These are phyloP conservation scores for Elongisporangium senticosum DNA, from an alignment of 352 stramenopile genomes.

Conservation along the genomic window DNA sequence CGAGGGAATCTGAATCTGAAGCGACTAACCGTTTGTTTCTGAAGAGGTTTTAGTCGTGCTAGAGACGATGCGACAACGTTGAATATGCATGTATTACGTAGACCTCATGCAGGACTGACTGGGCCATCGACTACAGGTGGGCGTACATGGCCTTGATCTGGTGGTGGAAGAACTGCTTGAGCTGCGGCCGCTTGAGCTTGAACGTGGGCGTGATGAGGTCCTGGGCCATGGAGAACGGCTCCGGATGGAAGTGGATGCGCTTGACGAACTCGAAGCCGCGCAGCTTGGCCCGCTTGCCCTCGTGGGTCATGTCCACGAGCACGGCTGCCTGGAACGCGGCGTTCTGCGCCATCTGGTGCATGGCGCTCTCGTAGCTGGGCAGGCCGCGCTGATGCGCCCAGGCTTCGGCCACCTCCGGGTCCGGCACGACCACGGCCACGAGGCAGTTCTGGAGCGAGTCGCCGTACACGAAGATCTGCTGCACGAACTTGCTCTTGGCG, in stretches of 20 bases:
- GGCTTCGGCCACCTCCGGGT: constrained; percentile 33
- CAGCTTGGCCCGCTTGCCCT: constrained; percentile 54
- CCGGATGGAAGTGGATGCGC: constrained; percentile 77
- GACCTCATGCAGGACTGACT: neutral
- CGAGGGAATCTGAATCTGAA: neutral
- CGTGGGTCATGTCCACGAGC: constrained; percentile 59
- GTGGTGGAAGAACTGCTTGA: constrained; percentile 42
- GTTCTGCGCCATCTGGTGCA: constrained; percentile 17
- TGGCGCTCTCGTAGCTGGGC: constrained; percentile 17
- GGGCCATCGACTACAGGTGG: constrained; percentile 16
- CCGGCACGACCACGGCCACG: constrained; percentile 88
- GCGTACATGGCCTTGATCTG: constrained; percentile 57
- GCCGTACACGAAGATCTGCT: constrained; percentile 91
- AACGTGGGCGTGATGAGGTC: constrained; percentile 94
- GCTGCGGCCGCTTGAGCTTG: constrained; percentile 90
- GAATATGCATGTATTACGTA: neutral
- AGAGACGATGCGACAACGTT: neutral
- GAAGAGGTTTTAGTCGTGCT: neutral
- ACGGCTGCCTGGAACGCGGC: constrained; percentile 59
- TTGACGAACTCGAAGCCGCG: constrained; percentile 92
- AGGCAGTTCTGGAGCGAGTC: constrained; percentile 90
- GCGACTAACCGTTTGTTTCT: neutral
- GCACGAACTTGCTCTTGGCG: constrained; percentile 83
- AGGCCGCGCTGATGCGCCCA: constrained; percentile 34
- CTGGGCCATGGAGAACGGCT: constrained; percentile 87